Conservation (phyloP, 2,329 filamentous ascomycete genomes). For the Diplodia seriata region DNA sequence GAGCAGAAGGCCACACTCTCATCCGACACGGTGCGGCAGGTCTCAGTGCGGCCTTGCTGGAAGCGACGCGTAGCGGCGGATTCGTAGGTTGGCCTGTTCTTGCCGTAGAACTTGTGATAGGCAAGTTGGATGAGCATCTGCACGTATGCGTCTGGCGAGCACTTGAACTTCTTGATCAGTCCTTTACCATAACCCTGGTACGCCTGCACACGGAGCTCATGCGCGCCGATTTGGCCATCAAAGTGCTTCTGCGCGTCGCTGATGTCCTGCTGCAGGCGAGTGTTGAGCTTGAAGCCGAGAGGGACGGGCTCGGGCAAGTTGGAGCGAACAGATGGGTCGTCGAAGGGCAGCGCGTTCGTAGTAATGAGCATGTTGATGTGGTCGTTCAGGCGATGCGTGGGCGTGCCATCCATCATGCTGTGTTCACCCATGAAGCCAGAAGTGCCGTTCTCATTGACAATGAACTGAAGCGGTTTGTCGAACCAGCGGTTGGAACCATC, state of each 20-base stretch:
- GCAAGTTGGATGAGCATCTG: conserved; percentile 99
- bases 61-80: conserved; percentile 93
- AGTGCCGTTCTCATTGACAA: conserved; percentile 96
- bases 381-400: conserved; percentile 96
- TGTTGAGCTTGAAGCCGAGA: conserved; percentile 78
- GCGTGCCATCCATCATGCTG: conserved; percentile 99
- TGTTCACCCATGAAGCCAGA: conserved; percentile 98
- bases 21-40: conserved; percentile 89
- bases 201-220: conserved; percentile 91
- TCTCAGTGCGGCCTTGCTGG: conserved; percentile 95
- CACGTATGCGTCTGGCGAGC: conserved; percentile 95
- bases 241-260: conserved; percentile 81
- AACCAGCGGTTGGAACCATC: conserved; percentile 96
- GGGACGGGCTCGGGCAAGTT: conserved; percentile 80
- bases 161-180: conserved; percentile 99
- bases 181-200: conserved; percentile 99
- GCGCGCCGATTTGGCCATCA: conserved; percentile 77
- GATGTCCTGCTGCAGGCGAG: conserved; percentile 78
- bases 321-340: conserved; percentile 77
- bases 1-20: conserved; percentile 90
- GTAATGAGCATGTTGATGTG: conserved; percentile 91
- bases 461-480: conserved; percentile 98
- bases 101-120: conserved; percentile 99
- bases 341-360: conserved; percentile 91
- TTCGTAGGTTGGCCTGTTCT: conserved; percentile 97